Evolutionary conservation across 768 basidiomycete genomes (phyloP).

Genomic region (Austroboletus festivus): DNA sequence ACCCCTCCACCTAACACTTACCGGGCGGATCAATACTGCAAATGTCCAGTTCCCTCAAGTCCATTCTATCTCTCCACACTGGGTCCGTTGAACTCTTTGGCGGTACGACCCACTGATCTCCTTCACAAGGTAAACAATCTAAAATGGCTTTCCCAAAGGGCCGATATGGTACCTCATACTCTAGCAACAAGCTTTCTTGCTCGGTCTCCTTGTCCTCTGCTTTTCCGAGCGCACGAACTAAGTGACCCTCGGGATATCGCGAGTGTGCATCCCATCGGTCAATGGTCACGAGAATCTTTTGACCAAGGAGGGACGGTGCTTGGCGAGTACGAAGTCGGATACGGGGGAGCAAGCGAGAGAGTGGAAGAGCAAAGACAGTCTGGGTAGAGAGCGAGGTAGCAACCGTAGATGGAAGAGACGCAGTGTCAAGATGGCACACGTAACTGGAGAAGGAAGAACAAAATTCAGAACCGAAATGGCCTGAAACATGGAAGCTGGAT

Average conservation of each 20-base stretch:
- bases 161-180: constrained; percentile 94
- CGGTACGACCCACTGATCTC: constrained; percentile 91
- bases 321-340: constrained; percentile 95
- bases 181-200: constrained; percentile 87
- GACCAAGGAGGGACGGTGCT: constrained; percentile 79
- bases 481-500: background rate
- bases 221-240: constrained; percentile 87
- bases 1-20: constrained; percentile 27
- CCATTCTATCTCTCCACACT: constrained; percentile 82
- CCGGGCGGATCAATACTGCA: constrained; percentile 98
- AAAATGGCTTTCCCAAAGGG: constrained; percentile 96
- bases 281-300: constrained; percentile 95
- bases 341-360: constrained; percentile 86
- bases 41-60: constrained; percentile 79
- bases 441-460: constrained; percentile 45
- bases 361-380: constrained; percentile 92
- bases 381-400: constrained; percentile 80
- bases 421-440: constrained; percentile 92
- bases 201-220: constrained; percentile 96
- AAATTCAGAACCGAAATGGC: background rate
- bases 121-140: constrained; percentile 85
- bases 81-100: constrained; percentile 52
- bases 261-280: constrained; percentile 88
- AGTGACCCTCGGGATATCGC: constrained; percentile 94
- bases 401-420: constrained; percentile 77